These are phyloP conservation scores for Coniochaeta sp. DNA, from an alignment of 2,329 filamentous ascomycete species.

Conservation along the genomic window DNA sequence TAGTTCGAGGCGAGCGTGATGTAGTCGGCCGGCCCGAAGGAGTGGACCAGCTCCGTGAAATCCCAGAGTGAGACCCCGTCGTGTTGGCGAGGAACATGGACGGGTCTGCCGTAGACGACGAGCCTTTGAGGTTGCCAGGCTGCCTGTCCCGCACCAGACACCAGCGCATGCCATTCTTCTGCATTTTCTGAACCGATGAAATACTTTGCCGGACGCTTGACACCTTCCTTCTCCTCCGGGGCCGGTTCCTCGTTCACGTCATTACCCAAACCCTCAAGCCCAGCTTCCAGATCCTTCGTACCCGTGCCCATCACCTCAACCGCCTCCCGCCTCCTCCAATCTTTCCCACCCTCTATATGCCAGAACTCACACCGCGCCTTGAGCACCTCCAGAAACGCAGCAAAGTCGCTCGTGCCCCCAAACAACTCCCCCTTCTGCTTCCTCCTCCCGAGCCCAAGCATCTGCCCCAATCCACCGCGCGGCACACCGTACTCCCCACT, in stretches of 20 bases:
- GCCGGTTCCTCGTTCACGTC: neutral
- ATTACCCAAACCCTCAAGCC: neutral
- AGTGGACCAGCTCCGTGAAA: conserved; percentile 60
- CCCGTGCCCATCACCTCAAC: conserved; percentile 21
- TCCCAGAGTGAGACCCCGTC: conserved; percentile 55
- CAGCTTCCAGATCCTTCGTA: neutral
- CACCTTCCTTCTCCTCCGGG: conserved; percentile 13
- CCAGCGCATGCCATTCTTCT: conserved; percentile 16
- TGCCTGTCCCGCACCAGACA: neutral
- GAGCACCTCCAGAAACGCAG: conserved; percentile 66
- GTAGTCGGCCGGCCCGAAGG: conserved; percentile 74
- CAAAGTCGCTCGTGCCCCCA: conserved; percentile 62
- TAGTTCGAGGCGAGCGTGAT: conserved; percentile 73
- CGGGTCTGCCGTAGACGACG: conserved; percentile 55
- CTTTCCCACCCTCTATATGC: conserved; percentile 70
- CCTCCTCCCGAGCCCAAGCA: conserved; percentile 31
- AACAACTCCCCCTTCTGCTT: conserved; percentile 39
- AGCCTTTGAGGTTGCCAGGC: conserved; percentile 36
- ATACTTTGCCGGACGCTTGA: conserved; percentile 15
- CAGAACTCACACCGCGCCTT: conserved; percentile 75
- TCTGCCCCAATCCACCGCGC: conserved; percentile 42
- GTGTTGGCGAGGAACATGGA: conserved; percentile 51
- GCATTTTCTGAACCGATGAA: conserved; percentile 15
- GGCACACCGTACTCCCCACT: conserved; percentile 61
- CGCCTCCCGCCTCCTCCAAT: conserved; percentile 57